Evolutionary conservation across 129 eudicot genomes (phyloP), one percentile per base, ranked within the genome.

Genomic region (sunflower (Helianthus annuus)): DNA sequence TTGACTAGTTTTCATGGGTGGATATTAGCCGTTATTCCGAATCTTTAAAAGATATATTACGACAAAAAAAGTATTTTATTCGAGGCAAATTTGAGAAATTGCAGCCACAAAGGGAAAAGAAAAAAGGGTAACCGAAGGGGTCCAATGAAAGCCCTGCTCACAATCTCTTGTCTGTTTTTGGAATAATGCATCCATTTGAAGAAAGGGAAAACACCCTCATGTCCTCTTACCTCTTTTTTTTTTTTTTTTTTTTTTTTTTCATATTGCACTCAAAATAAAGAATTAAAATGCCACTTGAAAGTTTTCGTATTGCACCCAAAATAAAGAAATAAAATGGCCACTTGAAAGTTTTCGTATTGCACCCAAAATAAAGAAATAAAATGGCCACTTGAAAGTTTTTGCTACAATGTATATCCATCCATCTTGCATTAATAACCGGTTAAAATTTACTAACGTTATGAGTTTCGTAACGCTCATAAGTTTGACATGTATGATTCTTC

Each of bases 131-230:
- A 53, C 38, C 51, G 53, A 70, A 63, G 69, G 76, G 81, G 81
- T 77, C 81, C 64, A 40, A 69, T 60, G 81, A 69, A 77, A 69
- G 71, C 71, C 58, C 76, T 62, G 53, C 72, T 78, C 77, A 71
- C 82, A 71, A 78, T 57, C 82, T 71, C 22, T 14, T 78, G 82
- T 78, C 82, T 78, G 61, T 66, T 71, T 78, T 71, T 19, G 22
- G 22, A 19, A 19, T 19, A 19, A 19, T 0, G 22, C 22, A 19
- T 19, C 22, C 22, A 19, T 19, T 19, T 19, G 22, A 19, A 19
- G 22, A 19, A 19, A 19, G 22, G 22, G 22, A 19, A 19, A 19
- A 19, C 22, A 19, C 22, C 22, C 22, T 19, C 22, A 0, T 19
- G 22, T 19, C 0, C 22, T 19, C 22, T 19, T 19, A n/a, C n/a